Evolutionary conservation across 352 stramenopile genomes (phyloP), one percentile per base, ranked within the genome.

Genomic region (Phytophthora podocarpi): DNA sequence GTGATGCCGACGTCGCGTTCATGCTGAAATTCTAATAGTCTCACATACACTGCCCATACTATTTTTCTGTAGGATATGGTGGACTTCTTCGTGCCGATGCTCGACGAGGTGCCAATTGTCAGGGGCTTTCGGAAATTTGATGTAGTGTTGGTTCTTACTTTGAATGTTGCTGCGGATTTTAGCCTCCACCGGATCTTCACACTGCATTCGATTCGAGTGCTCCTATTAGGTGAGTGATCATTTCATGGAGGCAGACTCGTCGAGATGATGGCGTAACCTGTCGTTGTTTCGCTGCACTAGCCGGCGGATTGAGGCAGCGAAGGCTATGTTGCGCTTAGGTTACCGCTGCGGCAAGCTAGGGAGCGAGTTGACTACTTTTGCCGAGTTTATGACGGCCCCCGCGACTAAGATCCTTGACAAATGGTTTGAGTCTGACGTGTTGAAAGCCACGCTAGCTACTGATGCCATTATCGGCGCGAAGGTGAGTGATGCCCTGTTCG

Each of bases 401-500:
- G 90, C 90, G 11, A 78, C 78, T 7, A 93, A 95, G 48, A 94
- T 97, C 9, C 51, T 97, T 23, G 85, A 97, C 55, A 89, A 85
- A 18, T 97, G 90, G 87, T 97, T 97, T 40, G 90, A 97, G 26
- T 94, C 79, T 0, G 87, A 97, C 13, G 73, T 97, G 12, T 57
- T 97, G 10, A 97, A 97, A 51, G 85, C 91, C 2, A 97, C 90
- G 3, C 74, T 97, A 4, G 91, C 90, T n/a, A 97, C 90, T 1
- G 90, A 97, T 55, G 90, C 91, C 11, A 94, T 97, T 55, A 97
- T 97, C 48, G 90, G 90, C 2, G 90, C 90, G 2, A 91, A 94
- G 72, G 82, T 95, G 15, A 21, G 55, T 57, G 30, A 21, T 15
- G 20, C 20, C 11, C 2, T 23, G 13, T 9, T n/a, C n/a, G 8